phyloP scores from a whole-genome alignment of 805 yeast genomes.

The Lachancea lanzarotensis region DNA sequence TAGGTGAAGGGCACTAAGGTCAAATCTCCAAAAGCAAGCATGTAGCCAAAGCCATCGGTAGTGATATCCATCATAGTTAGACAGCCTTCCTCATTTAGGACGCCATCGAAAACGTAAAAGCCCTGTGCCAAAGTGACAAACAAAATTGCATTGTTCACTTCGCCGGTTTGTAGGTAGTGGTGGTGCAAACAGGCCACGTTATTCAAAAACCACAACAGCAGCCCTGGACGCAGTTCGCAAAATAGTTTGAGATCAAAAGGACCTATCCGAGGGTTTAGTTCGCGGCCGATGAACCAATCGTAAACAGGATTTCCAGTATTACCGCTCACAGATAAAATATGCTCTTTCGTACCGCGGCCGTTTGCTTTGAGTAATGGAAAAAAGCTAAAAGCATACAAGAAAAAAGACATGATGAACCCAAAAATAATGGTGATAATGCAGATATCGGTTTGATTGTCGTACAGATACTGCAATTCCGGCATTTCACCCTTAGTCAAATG shows the following conservation, averaged over 20 bases:
- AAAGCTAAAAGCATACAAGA: constrained; percentile 64
- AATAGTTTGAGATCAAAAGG: constrained; percentile 82
- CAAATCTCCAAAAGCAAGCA: constrained; percentile 92
- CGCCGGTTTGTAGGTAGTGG: constrained; percentile 58
- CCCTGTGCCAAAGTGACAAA: constrained; percentile 66
- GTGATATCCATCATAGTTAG: constrained; percentile 93
- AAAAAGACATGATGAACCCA: constrained; percentile 54
- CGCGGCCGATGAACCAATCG: constrained; percentile 97
- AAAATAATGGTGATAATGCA: constrained; percentile 57
- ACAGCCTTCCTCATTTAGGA: constrained; percentile 81
- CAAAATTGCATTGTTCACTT: constrained; percentile 63
- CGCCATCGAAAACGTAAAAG: constrained; percentile 86
- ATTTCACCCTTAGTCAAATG: constrained; percentile 44
- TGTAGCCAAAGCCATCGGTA: constrained; percentile 95
- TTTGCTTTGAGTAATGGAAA: constrained; percentile 47
- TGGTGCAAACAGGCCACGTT: constrained; percentile 76
- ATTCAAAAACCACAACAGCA: constrained; percentile 76
- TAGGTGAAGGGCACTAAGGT: constrained; percentile 91
- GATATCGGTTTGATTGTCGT: constrained; percentile 60
- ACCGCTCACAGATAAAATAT: constrained; percentile 80
- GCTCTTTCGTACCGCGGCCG: constrained; percentile 51
- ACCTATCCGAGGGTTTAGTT: constrained; percentile 85
- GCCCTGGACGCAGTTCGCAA: constrained; percentile 92
- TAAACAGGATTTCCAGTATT: constrained; percentile 69
- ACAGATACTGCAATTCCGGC: constrained; percentile 78